Percentiles rank a stretch among this genome's conserved stretches.
phyloP scores from a whole-genome alignment of 2,329 filamentous ascomycete species.

The Cytospora schulzeri region DNA sequence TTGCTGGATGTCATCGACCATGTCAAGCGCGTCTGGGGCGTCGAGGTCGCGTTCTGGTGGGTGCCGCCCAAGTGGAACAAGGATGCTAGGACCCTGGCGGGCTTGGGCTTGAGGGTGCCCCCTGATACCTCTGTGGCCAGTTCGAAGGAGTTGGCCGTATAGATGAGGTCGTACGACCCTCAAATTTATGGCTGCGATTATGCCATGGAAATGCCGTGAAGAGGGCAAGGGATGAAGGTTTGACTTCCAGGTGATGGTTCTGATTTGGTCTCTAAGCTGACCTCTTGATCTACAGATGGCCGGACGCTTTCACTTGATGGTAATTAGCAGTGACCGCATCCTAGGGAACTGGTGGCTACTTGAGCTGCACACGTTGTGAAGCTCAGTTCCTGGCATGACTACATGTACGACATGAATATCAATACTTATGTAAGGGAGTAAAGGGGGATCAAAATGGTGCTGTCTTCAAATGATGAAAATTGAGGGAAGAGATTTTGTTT shows the following conservation, averaged over 20 bases:
- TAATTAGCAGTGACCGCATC: neutral
- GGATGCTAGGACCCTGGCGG: neutral
- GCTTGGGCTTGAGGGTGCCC: neutral
- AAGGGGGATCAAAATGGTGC: too few relatives aligned
- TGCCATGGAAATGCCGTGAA: too few relatives aligned
- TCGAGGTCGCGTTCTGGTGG: constrained; percentile 19
- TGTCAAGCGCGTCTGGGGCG: neutral
- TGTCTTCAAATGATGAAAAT: neutral
- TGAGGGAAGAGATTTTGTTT: neutral
- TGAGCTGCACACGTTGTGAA: neutral
- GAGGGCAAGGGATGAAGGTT: neutral
- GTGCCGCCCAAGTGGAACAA: neutral
- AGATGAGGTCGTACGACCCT: neutral
- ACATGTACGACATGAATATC: neutral
- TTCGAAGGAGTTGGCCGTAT: neutral
- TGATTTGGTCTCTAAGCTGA: neutral
- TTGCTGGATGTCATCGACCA: neutral
- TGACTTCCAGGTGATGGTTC: neutral
- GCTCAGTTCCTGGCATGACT: neutral
- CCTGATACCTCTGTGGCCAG: neutral
- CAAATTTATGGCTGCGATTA: neutral
- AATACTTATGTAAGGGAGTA: too few relatives aligned
- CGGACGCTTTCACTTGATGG: neutral
- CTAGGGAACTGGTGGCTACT: neutral
- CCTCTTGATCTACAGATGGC: neutral